These are phyloP conservation scores for Cucurbita moschata DNA, from an alignment of 306 rosid genomes.

Conservation along the genomic window DNA sequence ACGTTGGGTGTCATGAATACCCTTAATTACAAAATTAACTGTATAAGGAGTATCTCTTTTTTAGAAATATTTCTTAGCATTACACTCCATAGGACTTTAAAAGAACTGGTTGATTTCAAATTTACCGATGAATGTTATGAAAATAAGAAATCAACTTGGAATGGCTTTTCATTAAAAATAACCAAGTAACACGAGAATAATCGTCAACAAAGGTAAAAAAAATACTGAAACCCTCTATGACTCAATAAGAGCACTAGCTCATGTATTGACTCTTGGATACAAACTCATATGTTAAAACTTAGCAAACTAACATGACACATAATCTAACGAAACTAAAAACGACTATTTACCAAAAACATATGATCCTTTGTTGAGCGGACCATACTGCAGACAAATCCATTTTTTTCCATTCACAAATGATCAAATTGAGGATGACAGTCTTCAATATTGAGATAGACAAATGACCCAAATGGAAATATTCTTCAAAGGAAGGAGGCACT, in stretches of 20 bases:
- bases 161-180: too few species aligned
- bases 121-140: background rate
- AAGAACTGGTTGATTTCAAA: background rate
- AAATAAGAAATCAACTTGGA: background rate
- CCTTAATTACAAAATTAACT: too few species aligned
- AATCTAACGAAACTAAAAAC: background rate
- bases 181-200: background rate
- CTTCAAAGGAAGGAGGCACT: background rate
- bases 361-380: too few species aligned
- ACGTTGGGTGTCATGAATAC: too few species aligned
- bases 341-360: too few species aligned
- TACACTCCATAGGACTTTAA: background rate
- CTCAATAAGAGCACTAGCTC: background rate
- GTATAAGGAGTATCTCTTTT: too few species aligned
- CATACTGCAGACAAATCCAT: too few species aligned
- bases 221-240: background rate
- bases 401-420: too few species aligned
- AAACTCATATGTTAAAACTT: background rate
- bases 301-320: background rate
- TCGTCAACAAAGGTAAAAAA: background rate
- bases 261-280: too few species aligned
- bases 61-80: background rate
- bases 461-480: background rate
- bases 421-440: background rate
- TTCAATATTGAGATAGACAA: background rate